Base-by-base conservation (phyloP, 192 early-diverging fungal genomes). In the Backusella macrospora region DNA sequence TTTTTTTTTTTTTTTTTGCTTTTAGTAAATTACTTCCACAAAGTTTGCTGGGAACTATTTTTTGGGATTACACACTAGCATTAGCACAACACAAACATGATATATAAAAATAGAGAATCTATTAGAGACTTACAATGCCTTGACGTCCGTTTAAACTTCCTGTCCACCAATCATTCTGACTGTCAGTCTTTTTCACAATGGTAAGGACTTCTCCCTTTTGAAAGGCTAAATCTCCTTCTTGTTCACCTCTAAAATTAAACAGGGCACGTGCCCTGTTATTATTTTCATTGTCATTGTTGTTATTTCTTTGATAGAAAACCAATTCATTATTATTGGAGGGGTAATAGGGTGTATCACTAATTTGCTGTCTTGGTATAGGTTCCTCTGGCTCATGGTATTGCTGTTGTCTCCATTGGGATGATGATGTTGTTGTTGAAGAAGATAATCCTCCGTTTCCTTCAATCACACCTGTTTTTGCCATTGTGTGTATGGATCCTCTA, bases 151-250 rank as follows among this genome's bases (percentile, higher is more conserved):
- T 49, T 14, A 72, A 14, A 16, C 42, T 43, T 7, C 96, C 97
- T 38, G 89, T 87, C 97, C 96, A 98, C 97, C 97, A 99, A 75
- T 96, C 93, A 76, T 95, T 91, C 42, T 79, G 84, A 39, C 84
- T 84, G 1, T 88, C 86, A 2, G 92, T 91, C 69, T 88, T 88
- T 73, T 91, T 87, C 38, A 88, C 59, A 13, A 99, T 88, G 4
- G 84, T 88, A 76, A 99, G 96, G 34, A 90, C 77, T 77, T 99
- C 96, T 64, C 93, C 95, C 75, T 90, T 91, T 73, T 84, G 88
- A 78, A 99, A 99, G 16, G 84, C 69, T 71, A 99, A 79, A 76
- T 99, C 97, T 18, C 91, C 95, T 6, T 84, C 77, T 74, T 94
- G 85, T 71, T 94, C 88, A 0, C 90, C 94, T 7, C 79, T 79